These are phyloP conservation scores for Geotrichum ghanense DNA, from an alignment of 805 yeast genomes.

Conservation along the genomic window DNA sequence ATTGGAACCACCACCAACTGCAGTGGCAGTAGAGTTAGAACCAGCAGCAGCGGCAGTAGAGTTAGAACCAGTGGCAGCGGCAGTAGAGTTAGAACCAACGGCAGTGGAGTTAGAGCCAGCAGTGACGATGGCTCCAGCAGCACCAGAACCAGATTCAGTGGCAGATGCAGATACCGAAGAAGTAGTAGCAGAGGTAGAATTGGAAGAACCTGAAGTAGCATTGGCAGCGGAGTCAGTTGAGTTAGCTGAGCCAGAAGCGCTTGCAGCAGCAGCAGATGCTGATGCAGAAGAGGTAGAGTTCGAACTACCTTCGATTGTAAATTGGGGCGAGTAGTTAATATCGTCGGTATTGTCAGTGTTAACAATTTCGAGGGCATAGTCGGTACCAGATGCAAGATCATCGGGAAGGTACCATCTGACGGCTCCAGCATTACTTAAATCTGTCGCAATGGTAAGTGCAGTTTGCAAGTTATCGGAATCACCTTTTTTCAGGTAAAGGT, in stretches of 20 bases:
- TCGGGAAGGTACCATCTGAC: conserved; percentile 28
- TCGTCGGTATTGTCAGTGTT: conserved; percentile 20
- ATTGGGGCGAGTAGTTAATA: conserved; percentile 27
- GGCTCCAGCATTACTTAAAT: conserved; percentile 26
- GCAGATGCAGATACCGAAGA: conserved; percentile 6
- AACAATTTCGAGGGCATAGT: conserved; percentile 26
- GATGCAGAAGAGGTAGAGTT: not conserved
- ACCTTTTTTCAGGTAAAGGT: conserved; percentile 24
- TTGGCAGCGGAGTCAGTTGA: conserved; percentile 2
- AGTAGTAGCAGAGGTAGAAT: conserved; percentile 6
- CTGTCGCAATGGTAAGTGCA: conserved; percentile 25
- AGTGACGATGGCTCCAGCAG: conserved; percentile 5
- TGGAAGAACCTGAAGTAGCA: conserved; percentile 7
- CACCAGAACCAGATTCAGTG: not conserved
- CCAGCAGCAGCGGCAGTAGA: not conserved
- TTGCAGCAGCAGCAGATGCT: not conserved
- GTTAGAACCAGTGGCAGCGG: not conserved
- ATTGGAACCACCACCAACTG: not conserved
- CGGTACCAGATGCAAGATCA: conserved; percentile 19
- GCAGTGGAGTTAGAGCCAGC: not conserved
- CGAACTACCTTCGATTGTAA: conserved; percentile 13
- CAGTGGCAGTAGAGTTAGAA: not conserved
- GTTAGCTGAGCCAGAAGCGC: conserved; percentile 9
- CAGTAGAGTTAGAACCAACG: not conserved
- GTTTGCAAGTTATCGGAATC: conserved; percentile 21